Conservation (phyloP, 345 rosid species). For the Ceriops decandra region DNA sequence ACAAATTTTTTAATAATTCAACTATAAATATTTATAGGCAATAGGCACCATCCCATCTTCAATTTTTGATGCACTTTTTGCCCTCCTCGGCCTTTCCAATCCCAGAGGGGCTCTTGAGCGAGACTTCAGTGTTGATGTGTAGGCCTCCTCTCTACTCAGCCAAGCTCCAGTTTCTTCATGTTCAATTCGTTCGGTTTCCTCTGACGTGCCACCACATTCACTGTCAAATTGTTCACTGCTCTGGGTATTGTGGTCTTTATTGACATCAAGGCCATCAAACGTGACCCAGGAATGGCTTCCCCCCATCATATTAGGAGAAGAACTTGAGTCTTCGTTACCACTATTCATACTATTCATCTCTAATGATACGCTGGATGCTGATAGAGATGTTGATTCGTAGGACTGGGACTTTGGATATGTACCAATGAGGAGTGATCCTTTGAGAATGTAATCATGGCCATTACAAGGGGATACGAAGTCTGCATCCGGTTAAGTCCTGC, state of each 20-base stretch:
- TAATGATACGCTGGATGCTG: neutral
- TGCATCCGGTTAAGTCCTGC: neutral
- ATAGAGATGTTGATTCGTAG: neutral
- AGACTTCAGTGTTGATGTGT: too few species aligned
- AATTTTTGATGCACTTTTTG: too few species aligned
- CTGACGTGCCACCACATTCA: too few species aligned
- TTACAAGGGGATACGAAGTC: neutral
- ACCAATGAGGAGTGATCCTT: constrained; percentile 1
- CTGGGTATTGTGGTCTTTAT: neutral
- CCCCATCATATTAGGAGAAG: neutral
- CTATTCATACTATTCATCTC: neutral
- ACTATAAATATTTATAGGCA: too few species aligned
- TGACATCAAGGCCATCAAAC: neutral
- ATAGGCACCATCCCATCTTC: too few species aligned
- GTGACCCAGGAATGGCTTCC: neutral
- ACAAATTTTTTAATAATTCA: too few species aligned
- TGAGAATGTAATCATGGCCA: neutral
- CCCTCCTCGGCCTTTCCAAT: too few species aligned
- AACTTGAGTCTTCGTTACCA: neutral
- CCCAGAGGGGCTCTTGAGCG: too few species aligned
- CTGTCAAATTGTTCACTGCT: neutral
- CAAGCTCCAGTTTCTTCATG: too few species aligned
- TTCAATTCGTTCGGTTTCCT: too few species aligned
- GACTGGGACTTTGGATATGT: neutral
- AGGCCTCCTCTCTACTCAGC: too few species aligned